Base-by-base conservation (phyloP, 306 rosid genomes). In the Nissolia schottii region DNA sequence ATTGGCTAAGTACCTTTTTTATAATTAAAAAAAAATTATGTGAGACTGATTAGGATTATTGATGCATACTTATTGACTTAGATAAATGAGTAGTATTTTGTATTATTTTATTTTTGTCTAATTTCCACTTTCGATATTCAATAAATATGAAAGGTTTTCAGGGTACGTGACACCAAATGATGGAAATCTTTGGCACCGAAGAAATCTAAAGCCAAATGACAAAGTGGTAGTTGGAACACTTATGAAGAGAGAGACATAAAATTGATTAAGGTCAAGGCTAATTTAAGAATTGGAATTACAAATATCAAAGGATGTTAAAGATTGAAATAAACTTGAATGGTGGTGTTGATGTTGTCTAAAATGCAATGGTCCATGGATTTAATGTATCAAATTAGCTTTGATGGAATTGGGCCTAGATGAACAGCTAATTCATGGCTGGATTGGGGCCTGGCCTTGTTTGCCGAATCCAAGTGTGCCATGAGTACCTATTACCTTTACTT, bases 351-450 rank as follows among this genome's bases (percentile, higher is more conserved):
- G 76, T 8, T 24, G 37, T 23, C 38, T 11, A n/a, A 70, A 70
- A 54, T 6, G 1, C 2, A 35, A 13, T 10, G 3, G 41, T 19
- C 43, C 41, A 58, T 58, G 68, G 14, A 23, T 58, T 71, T n/a
- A 55, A 71, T 71, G 18, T n/a, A 32, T 37, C 3, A 20, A 25
- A 34, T 31, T 59, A 63, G 71, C 19, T 35, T 48, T 46, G 61
- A 58, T 58, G 56, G 58, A 45, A 51, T 31, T 51, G 76, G 79
- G 76, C 48, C 40, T 37, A 19, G 5, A 29, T 61, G 56, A 57
- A 74, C 80, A 74, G 67, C 83, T 68, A 43, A 19, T 63, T 28
- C 58, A 6, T 41, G 35, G 81, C 43, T 74, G 83, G 75, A 56
- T 23, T 13, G 16, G 64, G 69, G 69, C 13, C 6, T 5, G 27